Evolutionary conservation across 805 yeast species (phyloP).

Genomic region (Yamadazyma phyllophila): DNA sequence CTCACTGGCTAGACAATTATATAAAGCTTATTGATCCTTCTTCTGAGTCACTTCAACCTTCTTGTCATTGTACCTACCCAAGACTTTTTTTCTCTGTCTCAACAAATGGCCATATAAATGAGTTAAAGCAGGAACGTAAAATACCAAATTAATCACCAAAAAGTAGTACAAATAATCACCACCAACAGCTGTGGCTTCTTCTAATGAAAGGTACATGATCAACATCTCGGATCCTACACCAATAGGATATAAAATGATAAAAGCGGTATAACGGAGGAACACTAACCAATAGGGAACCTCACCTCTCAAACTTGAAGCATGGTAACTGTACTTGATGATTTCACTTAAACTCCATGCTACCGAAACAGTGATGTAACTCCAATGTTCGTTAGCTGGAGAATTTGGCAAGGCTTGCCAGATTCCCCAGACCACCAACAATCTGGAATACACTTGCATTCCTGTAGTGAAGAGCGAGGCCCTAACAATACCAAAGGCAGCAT

Average conservation of each 20-base stretch:
- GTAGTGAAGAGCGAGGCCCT: constrained; percentile 85
- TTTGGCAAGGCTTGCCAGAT: constrained; percentile 73
- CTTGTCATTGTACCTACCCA: constrained; percentile 32
- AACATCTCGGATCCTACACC: constrained; percentile 87
- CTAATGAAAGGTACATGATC: constrained; percentile 67
- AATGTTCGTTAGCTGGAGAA: constrained; percentile 57
- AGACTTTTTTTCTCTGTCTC: constrained; percentile 77
- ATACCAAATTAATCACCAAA: constrained; percentile 54
- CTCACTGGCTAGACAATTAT: too few relatives aligned
- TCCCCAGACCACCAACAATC: constrained; percentile 81
- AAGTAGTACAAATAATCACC: constrained; percentile 54
- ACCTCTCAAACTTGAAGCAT: constrained; percentile 62
- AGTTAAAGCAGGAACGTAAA: constrained; percentile 86
- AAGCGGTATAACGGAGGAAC: constrained; percentile 78
- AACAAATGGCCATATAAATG: constrained; percentile 85
- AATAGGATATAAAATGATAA: constrained; percentile 79
- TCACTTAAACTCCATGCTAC: constrained; percentile 96
- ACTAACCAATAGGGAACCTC: constrained; percentile 58
- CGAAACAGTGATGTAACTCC: constrained; percentile 65
- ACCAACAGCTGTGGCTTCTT: constrained; percentile 56
- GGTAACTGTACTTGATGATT: constrained; percentile 82
- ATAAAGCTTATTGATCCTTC: background rate
- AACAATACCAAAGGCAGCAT: constrained; percentile 76
- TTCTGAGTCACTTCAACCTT: constrained; percentile 13
- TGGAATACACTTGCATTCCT: constrained; percentile 79